Percentiles rank a stretch among this genome's conserved stretches.
These are phyloP conservation scores for Panellus pusillus DNA, from an alignment of 768 basidiomycete genomes.

Conservation along the genomic window DNA sequence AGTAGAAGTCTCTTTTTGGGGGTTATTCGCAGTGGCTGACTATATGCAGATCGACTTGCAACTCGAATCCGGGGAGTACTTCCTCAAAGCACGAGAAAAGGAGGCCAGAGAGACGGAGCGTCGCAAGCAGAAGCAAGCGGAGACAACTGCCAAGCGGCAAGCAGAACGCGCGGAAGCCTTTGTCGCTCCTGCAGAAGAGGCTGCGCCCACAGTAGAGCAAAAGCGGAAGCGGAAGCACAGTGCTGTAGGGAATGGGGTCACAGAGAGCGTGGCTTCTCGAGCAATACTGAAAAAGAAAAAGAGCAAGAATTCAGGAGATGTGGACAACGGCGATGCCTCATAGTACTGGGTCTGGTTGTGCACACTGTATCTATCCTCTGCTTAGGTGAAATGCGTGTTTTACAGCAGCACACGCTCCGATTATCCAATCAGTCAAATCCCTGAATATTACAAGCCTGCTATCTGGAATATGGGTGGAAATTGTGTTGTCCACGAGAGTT, in stretches of 20 bases:
- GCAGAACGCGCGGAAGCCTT: constrained; percentile 87
- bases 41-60: constrained; percentile 76
- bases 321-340: constrained; percentile 1
- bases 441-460: constrained; percentile 15
- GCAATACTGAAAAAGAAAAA: constrained; percentile 21
- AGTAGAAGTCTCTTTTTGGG: constrained; percentile 40
- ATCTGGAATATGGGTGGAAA: constrained; percentile 69
- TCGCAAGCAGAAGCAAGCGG: constrained; percentile 86
- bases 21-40: neutral
- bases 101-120: constrained; percentile 69
- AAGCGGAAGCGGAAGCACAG: constrained; percentile 60
- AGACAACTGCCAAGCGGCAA: constrained; percentile 64
- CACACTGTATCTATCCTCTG: too few species aligned
- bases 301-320: constrained; percentile 19
- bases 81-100: constrained; percentile 90
- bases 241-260: constrained; percentile 40
- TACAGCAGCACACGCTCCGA: too few species aligned
- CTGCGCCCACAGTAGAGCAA: constrained; percentile 74
- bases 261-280: constrained; percentile 31
- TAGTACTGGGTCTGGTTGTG: too few species aligned
- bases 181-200: constrained; percentile 80
- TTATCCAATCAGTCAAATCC: too few species aligned
- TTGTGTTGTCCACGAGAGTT: constrained; percentile 55
- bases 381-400: too few species aligned
- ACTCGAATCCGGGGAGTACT: constrained; percentile 96